Evolutionary conservation across 2,329 filamentous ascomycete genomes (phyloP), one percentile per base, ranked within the genome.

Genomic region (Colletotrichum navitas): DNA sequence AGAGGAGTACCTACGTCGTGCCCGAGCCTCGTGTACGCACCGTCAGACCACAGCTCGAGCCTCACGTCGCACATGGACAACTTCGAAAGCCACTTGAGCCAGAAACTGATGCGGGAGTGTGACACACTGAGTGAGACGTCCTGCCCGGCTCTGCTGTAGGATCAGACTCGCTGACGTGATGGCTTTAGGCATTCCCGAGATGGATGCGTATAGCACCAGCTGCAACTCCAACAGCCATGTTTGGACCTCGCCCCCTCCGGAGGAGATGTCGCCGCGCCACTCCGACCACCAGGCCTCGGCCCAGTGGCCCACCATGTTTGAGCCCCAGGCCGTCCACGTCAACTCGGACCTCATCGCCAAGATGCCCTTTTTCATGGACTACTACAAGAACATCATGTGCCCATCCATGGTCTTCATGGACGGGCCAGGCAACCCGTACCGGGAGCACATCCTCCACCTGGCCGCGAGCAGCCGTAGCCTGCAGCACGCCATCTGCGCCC

Each of bases 381-480:
- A 97, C 82, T 98, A 97, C 82, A 92, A 95, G 78, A 94, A 94
- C 80, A 93, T 94, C 78, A 95, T 98, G 83, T 96, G 94, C 75
- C 93, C 94, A 6, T 94, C 94, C 71, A 93, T 98, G 81, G 94
- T 98, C 62, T 93, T 94, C 75, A 94, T 97, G 80, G 95, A 98
- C 79, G 91, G 91, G 14, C 92, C 93, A 1, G 88, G 87, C 73
- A 98, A 97, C 80, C 95, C 95, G 1, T 98, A 95, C 79, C 88
- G 94, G 73, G 90, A 91, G 76, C 92, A 97, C 78, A 90, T 98
- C 66, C 86, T 97, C 71, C 90, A 90, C 66, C 86, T 98, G 62
- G 94, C 94, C 16, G 87, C 90, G 74, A 87, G 89, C 71, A 97
- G 93, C 80, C 90, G 92, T 76, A 94, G 93, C 75, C 84, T 98